Evolutionary conservation across 1,139 yeast species (phyloP).

Genomic region (Debaryomyces nepalensis): DNA sequence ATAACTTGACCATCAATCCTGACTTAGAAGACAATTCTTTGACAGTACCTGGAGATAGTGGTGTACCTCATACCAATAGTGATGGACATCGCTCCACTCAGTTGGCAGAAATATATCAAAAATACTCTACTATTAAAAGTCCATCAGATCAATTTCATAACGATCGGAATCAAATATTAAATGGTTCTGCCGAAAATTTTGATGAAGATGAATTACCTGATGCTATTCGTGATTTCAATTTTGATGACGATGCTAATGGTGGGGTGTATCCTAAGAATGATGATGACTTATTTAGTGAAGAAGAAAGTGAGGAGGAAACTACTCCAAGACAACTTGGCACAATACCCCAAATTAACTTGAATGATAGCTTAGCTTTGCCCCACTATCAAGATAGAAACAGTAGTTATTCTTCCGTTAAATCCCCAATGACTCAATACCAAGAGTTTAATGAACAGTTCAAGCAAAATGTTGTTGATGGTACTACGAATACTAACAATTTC

Average conservation of each 20-base stretch:
- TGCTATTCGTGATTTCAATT: slow-evolving; percentile 33
- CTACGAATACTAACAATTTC: slow-evolving; percentile 4
- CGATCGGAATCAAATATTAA: slow-evolving; percentile 36
- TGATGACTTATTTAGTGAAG: slow-evolving; percentile 44
- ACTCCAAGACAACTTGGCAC: slow-evolving; percentile 35
- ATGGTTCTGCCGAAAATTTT: slow-evolving; percentile 43
- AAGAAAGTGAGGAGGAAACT: slow-evolving; percentile 28
- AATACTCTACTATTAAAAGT: slow-evolving; percentile 45
- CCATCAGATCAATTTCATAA: slow-evolving; percentile 47
- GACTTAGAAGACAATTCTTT: not conserved
- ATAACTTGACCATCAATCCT: slow-evolving; percentile 18
- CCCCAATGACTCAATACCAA: slow-evolving; percentile 58
- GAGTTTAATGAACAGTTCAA: slow-evolving; percentile 56
- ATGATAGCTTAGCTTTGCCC: slow-evolving; percentile 29
- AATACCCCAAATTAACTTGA: slow-evolving; percentile 17
- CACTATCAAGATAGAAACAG: slow-evolving; percentile 34
- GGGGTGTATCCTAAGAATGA: slow-evolving; percentile 46
- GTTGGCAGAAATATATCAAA: slow-evolving; percentile 51
- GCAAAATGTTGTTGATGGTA: slow-evolving; percentile 20
- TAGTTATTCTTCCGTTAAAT: slow-evolving; percentile 47
- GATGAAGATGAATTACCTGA: slow-evolving; percentile 42
- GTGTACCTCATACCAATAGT: not conserved
- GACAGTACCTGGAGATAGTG: not conserved
- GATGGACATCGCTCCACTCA: slow-evolving; percentile 41
- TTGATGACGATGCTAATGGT: slow-evolving; percentile 24